phyloP scores from a whole-genome alignment of 257 asterid species.

The Nicotiana tomentosiformis region DNA sequence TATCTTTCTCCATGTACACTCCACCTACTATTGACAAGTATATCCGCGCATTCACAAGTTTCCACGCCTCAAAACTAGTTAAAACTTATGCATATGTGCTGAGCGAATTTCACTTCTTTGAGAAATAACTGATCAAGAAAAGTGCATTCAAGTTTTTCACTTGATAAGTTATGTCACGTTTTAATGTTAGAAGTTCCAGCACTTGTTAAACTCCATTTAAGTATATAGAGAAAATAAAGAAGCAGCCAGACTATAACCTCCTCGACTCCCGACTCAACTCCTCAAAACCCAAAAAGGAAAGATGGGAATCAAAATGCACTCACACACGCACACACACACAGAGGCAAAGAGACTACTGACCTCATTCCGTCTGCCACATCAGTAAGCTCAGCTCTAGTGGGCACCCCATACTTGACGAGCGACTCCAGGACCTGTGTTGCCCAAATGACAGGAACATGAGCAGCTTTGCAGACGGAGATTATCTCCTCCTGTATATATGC shows the following conservation, averaged over 20 bases:
- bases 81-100: not conserved
- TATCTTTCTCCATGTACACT: not conserved
- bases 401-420: conserved; percentile 57
- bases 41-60: not conserved
- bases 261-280: not conserved
- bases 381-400: conserved; percentile 61
- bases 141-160: not conserved
- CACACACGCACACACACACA: not conserved
- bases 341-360: conserved; percentile 18
- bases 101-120: not conserved
- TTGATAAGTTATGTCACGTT: not conserved
- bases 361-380: conserved; percentile 68
- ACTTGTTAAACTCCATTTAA: not conserved
- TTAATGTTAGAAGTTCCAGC: not conserved
- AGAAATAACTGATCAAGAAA: not conserved
- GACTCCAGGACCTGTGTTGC: conserved; percentile 76
- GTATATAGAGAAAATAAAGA: not conserved
- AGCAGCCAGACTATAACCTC: not conserved
- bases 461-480: conserved; percentile 48
- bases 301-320: not conserved
- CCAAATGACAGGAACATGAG: conserved; percentile 60
- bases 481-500: conserved; percentile 64
- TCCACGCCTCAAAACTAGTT: conserved; percentile 3
- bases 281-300: not conserved
- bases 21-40: not conserved